Percentiles rank a stretch among this genome's conserved stretches.
These are phyloP conservation scores for Pythium coloratum DNA, from an alignment of 352 stramenopile species.

Conservation along the genomic window DNA sequence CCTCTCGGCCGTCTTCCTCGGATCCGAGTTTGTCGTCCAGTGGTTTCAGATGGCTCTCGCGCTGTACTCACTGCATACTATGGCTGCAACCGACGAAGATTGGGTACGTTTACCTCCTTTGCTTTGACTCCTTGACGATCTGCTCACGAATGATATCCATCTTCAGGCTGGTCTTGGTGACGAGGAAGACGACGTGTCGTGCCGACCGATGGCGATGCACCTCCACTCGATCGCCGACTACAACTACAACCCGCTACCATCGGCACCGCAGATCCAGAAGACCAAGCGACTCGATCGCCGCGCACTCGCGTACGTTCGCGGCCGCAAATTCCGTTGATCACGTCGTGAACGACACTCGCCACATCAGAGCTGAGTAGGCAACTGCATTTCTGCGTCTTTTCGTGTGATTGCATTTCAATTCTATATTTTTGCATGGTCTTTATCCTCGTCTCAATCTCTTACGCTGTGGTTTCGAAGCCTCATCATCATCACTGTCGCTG, in stretches of 20 bases:
- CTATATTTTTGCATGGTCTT: neutral
- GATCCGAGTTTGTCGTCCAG: slow-evolving; percentile 79
- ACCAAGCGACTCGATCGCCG: slow-evolving; percentile 77
- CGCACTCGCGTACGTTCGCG: slow-evolving; percentile 69
- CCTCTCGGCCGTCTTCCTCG: slow-evolving; percentile 78
- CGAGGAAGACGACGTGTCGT: slow-evolving; percentile 62
- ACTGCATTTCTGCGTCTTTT: neutral
- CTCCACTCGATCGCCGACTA: slow-evolving; percentile 81
- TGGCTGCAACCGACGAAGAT: slow-evolving; percentile 72
- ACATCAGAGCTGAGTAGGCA: neutral
- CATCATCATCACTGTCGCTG: slow-evolving; percentile 19
- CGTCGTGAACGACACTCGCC: neutral
- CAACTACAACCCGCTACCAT: slow-evolving; percentile 61
- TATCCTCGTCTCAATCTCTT: slow-evolving; percentile 23
- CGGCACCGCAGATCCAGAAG: slow-evolving; percentile 72
- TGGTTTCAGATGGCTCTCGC: slow-evolving; percentile 82
- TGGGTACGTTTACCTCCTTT: slow-evolving; percentile 45
- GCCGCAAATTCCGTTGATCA: slow-evolving; percentile 61
- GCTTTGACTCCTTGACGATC: neutral
- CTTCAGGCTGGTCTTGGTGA: slow-evolving; percentile 51
- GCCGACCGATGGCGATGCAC: slow-evolving; percentile 44
- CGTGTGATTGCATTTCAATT: slow-evolving; percentile 5
- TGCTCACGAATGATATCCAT: neutral
- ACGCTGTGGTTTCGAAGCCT: slow-evolving; percentile 15
- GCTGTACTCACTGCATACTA: slow-evolving; percentile 82